Evolutionary conservation across 2,329 filamentous ascomycete genomes (phyloP).

Genomic region (Ascochyta fabae): DNA sequence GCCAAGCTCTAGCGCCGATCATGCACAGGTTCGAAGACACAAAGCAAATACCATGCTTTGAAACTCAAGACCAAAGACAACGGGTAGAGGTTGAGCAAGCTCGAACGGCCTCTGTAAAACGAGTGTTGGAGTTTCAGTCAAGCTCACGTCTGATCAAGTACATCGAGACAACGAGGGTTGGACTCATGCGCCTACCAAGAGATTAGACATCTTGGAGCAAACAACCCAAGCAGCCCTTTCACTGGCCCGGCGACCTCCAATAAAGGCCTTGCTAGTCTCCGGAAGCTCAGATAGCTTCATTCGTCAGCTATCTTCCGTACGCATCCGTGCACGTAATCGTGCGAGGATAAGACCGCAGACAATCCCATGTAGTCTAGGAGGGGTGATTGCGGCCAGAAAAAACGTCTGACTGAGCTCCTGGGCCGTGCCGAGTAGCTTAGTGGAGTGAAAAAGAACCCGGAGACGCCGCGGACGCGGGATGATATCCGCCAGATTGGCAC

Average conservation of each 20-base stretch:
- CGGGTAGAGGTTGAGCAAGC: background rate
- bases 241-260: background rate
- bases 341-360: slow-evolving; percentile 6
- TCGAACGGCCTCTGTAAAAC: background rate
- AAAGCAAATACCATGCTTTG: background rate
- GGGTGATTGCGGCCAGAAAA: background rate
- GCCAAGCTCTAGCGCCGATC: background rate
- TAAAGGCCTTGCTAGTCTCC: background rate
- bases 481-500: slow-evolving; percentile 7
- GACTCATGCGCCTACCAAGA: background rate
- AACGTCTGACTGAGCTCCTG: background rate
- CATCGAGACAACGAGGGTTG: background rate
- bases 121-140: too few relatives aligned
- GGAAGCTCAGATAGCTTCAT: background rate
- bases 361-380: background rate
- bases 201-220: background rate
- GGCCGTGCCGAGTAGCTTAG: slow-evolving; percentile 5
- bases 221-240: background rate
- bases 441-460: background rate
- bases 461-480: background rate
- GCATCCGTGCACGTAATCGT: slow-evolving; percentile 8
- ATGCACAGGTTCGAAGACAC: background rate
- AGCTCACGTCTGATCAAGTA: background rate
- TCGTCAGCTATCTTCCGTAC: background rate
- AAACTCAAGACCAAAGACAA: background rate